Evolutionary conservation across 306 rosid genomes (phyloP).

Genomic region (Cucumis cinereus): DNA sequence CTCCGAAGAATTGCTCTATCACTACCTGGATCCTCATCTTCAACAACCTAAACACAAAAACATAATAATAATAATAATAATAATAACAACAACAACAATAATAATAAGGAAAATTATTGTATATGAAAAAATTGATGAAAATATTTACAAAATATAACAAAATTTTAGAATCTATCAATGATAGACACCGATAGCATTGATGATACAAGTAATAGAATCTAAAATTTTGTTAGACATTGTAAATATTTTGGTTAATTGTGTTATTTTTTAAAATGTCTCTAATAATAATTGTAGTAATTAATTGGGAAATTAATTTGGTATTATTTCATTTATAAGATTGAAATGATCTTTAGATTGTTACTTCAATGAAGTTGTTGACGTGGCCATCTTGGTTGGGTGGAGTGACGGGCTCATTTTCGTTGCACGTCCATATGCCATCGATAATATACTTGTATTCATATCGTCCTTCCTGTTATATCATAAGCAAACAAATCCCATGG

Average conservation of each 20-base stretch:
- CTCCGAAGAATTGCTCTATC: conserved; percentile 29
- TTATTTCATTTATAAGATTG: not conserved
- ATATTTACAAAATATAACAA: too few species aligned
- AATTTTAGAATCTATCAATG: too few species aligned
- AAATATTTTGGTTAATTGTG: too few species aligned
- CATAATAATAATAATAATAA: too few species aligned
- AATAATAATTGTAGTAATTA: too few species aligned
- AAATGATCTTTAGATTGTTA: conserved; percentile 24
- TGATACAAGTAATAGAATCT: too few species aligned
- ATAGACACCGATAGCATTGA: too few species aligned
- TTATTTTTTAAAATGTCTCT: too few species aligned
- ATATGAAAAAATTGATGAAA: too few species aligned
- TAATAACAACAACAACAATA: too few species aligned
- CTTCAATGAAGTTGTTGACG: conserved; percentile 64
- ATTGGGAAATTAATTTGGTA: not conserved
- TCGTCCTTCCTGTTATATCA: conserved; percentile 61
- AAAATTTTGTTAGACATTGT: too few species aligned
- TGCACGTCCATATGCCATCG: conserved; percentile 71
- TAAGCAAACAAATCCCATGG: not conserved
- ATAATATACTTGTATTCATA: conserved; percentile 89
- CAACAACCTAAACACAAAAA: conserved; percentile 36
- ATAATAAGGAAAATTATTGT: too few species aligned
- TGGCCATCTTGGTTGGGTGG: conserved; percentile 77
- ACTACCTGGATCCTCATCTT: conserved; percentile 28
- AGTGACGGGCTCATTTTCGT: conserved; percentile 30